Base-by-base conservation (phyloP, 345 rosid species). In the Reutealis trisperma region DNA sequence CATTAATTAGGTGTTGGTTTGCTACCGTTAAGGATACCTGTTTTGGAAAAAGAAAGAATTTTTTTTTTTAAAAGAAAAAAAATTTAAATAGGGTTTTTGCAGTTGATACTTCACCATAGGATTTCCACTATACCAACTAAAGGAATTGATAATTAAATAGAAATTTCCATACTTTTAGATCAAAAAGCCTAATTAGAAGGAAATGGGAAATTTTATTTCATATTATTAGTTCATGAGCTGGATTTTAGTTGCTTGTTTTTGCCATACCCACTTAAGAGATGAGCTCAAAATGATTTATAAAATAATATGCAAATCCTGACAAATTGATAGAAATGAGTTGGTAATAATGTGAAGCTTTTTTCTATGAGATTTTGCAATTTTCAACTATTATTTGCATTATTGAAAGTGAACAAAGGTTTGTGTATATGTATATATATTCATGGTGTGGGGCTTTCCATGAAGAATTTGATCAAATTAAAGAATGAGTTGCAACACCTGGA, bases 1-100 rank as follows among this genome's bases (percentile, higher is more conserved):
- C 37, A 34, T 34, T 63, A 21, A 30, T 41, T 25, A 63, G 30
- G 21, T 32, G 73, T 41, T 42, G 52, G 32, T 63, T 76, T 79
- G 86, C 81, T 75, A 55, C 82, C 70, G 70, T 84, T 84, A 80
- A 83, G 87, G 85, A 78, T 78, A 58, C 84, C 78, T n/a, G 66
- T 37, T 64, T 24, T 25, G 22, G 30, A 51, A 21, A 63, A 49
- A 25, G 37, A 34, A 75, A 24, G 37, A 18, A 54, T 37, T 4
- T 3, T 4, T 37, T 2, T 32, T 32, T 1, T 32, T 1, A 24
- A 22, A 30, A 19, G 7, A 12, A 45, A 5, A 3, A 45, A 45
- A n/a, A n/a, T 42, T 47, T 47, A 47, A 42, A 24, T 18, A 19
- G 27, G 4, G 1, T 21, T 0, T 27, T 64, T 65, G 62, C 8